These are phyloP conservation scores for Marasmius sp. DNA, from an alignment of 1,284 basidiomycete genomes.

Conservation along the genomic window DNA sequence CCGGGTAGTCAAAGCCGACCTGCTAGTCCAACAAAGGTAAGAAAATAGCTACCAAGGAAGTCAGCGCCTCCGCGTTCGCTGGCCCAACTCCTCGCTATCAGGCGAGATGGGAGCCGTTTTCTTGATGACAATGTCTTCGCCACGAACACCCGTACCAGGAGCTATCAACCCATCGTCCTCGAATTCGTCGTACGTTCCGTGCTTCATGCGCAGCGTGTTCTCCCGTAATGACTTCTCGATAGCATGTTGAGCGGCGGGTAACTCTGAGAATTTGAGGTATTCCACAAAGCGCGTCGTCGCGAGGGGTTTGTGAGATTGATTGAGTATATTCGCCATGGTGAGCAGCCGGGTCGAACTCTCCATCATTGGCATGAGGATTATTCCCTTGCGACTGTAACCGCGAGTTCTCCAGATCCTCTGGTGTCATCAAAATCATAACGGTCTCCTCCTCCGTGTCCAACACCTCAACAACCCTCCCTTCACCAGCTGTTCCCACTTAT, in stretches of 20 bases:
- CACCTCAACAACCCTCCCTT: no score
- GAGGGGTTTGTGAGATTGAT: slow-evolving; percentile 98
- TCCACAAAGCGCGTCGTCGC: slow-evolving; percentile 99
- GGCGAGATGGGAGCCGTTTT: slow-evolving; percentile 98
- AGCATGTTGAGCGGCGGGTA: slow-evolving; percentile 90
- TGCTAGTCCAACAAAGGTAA: no score
- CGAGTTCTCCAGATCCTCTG: slow-evolving; percentile 90
- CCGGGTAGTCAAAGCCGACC: no score
- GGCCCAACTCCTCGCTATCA: no score
- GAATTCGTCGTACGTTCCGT: slow-evolving; percentile 97
- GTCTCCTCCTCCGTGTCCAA: slow-evolving; percentile 99
- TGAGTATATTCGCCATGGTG: slow-evolving; percentile 98
- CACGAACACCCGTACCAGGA: slow-evolving; percentile 92
- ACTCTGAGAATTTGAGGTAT: slow-evolving; percentile 93
- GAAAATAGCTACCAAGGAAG: no score
- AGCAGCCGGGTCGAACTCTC: slow-evolving; percentile 83
- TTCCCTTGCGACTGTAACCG: slow-evolving; percentile 65
- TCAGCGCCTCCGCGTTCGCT: no score
- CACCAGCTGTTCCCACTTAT: no score
- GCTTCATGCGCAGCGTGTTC: slow-evolving; percentile 95
- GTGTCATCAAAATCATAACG: slow-evolving; percentile 98
- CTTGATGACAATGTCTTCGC: slow-evolving; percentile 99
- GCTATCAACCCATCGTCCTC: slow-evolving; percentile 96
- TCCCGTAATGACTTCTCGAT: slow-evolving; percentile 97
- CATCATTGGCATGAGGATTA: slow-evolving; percentile 59